Base-by-base conservation (phyloP, 129 eudicot species). In the Centella asiatica region DNA sequence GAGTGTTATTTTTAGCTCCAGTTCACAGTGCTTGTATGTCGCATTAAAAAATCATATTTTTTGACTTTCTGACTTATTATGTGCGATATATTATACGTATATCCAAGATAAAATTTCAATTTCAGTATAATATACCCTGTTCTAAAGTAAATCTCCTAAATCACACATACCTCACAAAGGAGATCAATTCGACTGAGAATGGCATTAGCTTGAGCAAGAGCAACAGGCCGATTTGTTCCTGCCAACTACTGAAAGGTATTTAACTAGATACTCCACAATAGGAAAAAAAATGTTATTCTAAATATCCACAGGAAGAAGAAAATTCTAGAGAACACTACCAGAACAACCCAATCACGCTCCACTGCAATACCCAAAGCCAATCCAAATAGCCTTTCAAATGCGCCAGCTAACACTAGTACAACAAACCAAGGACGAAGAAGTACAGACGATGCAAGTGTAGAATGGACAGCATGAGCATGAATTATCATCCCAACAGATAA, bases 161-260 rank as follows among this genome's bases (percentile, higher is more conserved):
- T 33, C 33, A 44, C 44, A 67, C 44, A 55, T 74, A 92, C 98
- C 98, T 92, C 98, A 54, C 98, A 92, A 4, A 92, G 82, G 53
- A 92, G 96, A 82, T 87, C 90, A 65, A 92, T 92, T 62, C 96
- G 86, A 76, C 83, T 87, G 47, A 92, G 76, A 55, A 72, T 67
- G 75, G 98, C 95, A 84, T 92, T 92, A 29, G 98, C 95, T 76
- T 92, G 90, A 64, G 98, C 95, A 67, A 92, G 98, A 68, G 98
- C 98, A 79, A 92, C 75, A 58, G 94, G 98, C n/a, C 96, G 82
- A 72, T 92, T 87, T 23, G 86, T 76, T 68, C 98, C 98, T 62
- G 98, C 98, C 49, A 92, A 77, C 98, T 92, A 78, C 18, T 77
- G n/a, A 72, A 61, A 63, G 23, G 62, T 57, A 32, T 48, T 29